Evolutionary conservation across 2,329 filamentous ascomycete species (phyloP), one percentile per base, ranked within the genome.

Genomic region (Neospermospora avenae): DNA sequence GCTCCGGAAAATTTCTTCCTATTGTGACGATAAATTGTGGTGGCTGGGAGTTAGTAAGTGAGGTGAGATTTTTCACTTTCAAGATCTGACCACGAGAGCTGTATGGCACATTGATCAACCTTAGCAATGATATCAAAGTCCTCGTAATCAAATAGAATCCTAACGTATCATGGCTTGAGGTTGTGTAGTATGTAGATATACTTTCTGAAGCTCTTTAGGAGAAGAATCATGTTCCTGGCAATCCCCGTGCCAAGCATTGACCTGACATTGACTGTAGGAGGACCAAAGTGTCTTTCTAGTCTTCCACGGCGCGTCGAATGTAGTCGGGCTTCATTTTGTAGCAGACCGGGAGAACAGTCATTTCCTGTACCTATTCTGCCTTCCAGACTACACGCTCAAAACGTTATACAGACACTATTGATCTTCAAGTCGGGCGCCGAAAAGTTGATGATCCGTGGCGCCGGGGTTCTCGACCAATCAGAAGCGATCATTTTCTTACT

Each of bases 51-150:
- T 55, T 22, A 46, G 22, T 41, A 34, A 18, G 39, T 54, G 31
- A 37, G 18, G 24, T 28, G 28, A 31, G 28, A 5, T 10, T 6
- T 5, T 14, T 54, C 37, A 22, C 35, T 13, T n/a, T n/a, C n/a
- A n/a, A n/a, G n/a, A 54, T n/a, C 25, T 28, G 35, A 11, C 35
- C 24, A 11, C 11, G 6, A 54, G n/a, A 22, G n/a, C 20, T 45
- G 41, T 46, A 57, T 39, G 39, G 34, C 53, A 60, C 54, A 57
- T 54, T 57, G 54, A 60, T 57, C 58, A 48, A 46, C 48, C 4
- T 22, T 59, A 55, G 24, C 39, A 34, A 28, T 35, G 20, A 53
- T 52, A 39, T 34, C 35, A 5, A 11, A 28, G 13, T 25, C 18
- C 24, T n/a, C 13, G 34, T 18, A 20, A 14, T 45, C 39, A 53